phyloP scores from a whole-genome alignment of 331 rosid species.

The Erythrophleum ivorense region DNA sequence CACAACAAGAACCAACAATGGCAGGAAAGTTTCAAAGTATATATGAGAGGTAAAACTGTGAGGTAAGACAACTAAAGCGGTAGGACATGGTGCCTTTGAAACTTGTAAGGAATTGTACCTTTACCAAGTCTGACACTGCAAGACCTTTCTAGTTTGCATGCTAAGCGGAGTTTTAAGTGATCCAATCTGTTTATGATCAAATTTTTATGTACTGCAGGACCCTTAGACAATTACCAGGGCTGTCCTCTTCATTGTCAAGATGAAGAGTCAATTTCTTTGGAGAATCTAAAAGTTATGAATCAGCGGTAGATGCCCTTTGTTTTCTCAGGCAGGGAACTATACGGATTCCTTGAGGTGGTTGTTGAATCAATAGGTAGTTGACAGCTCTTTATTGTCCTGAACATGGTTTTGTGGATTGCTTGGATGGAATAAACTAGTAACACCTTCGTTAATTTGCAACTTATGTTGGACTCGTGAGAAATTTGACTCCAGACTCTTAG shows the following conservation, averaged over 20 bases:
- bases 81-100: neutral
- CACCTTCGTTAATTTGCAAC: neutral
- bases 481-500: too few species aligned
- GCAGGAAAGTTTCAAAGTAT: neutral
- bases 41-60: neutral
- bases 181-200: too few species aligned
- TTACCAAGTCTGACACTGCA: too few species aligned
- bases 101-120: too few species aligned
- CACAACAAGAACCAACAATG: neutral
- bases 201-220: slow-evolving; percentile 45
- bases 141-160: too few species aligned
- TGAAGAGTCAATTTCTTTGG: slow-evolving; percentile 2
- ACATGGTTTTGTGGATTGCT: neutral
- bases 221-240: slow-evolving; percentile 59
- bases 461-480: neutral
- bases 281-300: neutral
- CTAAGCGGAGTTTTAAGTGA: too few species aligned
- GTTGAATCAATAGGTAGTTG: neutral
- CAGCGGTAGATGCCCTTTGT: neutral
- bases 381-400: neutral
- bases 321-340: neutral
- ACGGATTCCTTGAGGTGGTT: neutral
- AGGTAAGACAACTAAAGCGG: neutral
- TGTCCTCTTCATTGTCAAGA: slow-evolving; percentile 43
- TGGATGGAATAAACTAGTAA: neutral